Percentiles rank a stretch among this genome's conserved stretches.
phyloP scores from a whole-genome alignment of 345 rosid species.

The Noccaea bulbosa region DNA sequence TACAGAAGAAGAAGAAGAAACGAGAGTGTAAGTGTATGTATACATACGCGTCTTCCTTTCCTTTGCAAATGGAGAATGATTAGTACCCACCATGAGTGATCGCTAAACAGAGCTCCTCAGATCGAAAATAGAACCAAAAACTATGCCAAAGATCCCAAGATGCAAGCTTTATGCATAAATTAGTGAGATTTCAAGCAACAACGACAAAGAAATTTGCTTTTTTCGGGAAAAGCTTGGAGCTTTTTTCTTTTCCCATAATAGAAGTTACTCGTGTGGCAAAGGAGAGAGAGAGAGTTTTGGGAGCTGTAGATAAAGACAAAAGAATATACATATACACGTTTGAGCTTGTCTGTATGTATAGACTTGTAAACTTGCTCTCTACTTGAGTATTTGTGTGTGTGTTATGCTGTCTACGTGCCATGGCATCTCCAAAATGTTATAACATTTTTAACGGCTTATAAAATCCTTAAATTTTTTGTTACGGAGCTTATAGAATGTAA shows the following conservation, averaged over 20 bases:
- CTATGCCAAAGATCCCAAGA: constrained; percentile 10
- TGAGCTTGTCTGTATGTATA: not conserved
- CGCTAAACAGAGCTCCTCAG: constrained; percentile 26
- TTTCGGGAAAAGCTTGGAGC: not conserved
- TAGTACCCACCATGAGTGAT: constrained; percentile 25
- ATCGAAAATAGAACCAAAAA: not conserved
- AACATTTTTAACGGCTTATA: not conserved
- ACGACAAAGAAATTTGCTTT: not conserved
- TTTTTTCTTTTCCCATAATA: constrained; percentile 13
- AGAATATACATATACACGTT: not conserved
- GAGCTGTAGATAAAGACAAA: constrained; percentile 24
- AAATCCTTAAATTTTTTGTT: too few species aligned
- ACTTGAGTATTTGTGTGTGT: not conserved
- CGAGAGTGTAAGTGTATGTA: not conserved
- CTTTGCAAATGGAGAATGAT: not conserved
- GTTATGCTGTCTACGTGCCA: not conserved
- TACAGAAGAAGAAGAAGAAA: constrained; percentile 12
- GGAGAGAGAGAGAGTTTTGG: constrained; percentile 33
- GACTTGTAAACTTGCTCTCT: constrained; percentile 7
- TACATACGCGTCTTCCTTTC: constrained; percentile 27
- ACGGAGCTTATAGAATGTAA: not conserved
- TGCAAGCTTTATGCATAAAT: constrained; percentile 20
- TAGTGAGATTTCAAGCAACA: constrained; percentile 21
- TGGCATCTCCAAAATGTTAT: not conserved
- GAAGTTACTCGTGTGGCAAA: constrained; percentile 23